Conservation (phyloP, 805 yeast species). For the Lipomyces spencermartinsiae region DNA sequence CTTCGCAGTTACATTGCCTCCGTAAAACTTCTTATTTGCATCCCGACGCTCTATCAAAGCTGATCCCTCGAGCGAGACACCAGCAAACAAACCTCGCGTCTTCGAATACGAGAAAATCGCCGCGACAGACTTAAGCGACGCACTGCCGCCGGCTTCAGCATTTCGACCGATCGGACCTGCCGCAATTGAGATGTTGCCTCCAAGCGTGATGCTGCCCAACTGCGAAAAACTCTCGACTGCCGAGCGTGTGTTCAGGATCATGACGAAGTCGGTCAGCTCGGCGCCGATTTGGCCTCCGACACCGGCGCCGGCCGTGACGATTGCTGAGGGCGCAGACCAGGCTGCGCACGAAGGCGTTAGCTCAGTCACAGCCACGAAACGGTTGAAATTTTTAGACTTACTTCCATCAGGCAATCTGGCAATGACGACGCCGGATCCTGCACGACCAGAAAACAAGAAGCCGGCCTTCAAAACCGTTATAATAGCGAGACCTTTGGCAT, state of each 20-base stretch:
- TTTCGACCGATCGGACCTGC: conserved; percentile 98
- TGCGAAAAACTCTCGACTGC: conserved; percentile 96
- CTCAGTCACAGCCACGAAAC: neutral
- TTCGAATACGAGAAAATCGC: conserved; percentile 94
- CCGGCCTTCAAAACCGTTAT: conserved; percentile 97
- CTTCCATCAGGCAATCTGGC: conserved; percentile 91
- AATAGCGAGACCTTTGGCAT: conserved; percentile 91
- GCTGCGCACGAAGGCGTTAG: conserved; percentile 42
- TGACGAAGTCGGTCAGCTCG: conserved; percentile 94
- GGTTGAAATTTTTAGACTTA: conserved; percentile 15
- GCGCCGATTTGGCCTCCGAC: conserved; percentile 98
- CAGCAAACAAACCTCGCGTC: conserved; percentile 96
- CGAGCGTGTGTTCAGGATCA: conserved; percentile 80
- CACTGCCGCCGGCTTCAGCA: conserved; percentile 97
- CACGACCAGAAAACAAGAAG: conserved; percentile 92
- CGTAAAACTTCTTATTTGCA: conserved; percentile 94
- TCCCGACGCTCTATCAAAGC: conserved; percentile 96
- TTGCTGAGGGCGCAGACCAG: conserved; percentile 98
- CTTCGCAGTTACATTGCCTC: conserved; percentile 86
- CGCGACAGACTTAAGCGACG: conserved; percentile 83
- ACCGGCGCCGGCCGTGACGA: conserved; percentile 93
- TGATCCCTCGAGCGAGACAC: conserved; percentile 96
- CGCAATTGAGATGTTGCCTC: conserved; percentile 93
- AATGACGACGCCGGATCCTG: conserved; percentile 95
- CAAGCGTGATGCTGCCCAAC: conserved; percentile 90